These are phyloP conservation scores for Backusella liffmaniae DNA, from an alignment of 192 early-diverging fungal species.

Conservation along the genomic window DNA sequence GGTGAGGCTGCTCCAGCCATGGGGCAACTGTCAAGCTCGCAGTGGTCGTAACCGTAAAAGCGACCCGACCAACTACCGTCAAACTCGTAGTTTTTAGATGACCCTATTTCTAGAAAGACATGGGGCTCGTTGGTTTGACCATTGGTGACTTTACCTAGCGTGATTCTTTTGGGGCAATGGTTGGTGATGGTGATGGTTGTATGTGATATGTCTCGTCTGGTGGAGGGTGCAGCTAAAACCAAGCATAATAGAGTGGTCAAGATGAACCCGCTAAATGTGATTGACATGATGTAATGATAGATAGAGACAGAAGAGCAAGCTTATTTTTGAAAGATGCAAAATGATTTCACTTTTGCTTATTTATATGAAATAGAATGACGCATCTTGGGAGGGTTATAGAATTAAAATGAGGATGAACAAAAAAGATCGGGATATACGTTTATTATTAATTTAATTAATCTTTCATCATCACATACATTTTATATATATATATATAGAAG, in stretches of 20 bases:
- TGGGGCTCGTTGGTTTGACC: not conserved
- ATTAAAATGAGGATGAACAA: not conserved
- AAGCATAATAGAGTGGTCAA: not conserved
- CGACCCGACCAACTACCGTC: constrained; percentile 9
- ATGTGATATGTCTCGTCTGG: not conserved
- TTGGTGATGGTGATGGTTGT: not conserved
- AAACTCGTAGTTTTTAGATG: not conserved
- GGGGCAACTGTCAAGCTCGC: not conserved
- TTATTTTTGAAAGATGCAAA: not conserved
- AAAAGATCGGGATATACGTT: not conserved
- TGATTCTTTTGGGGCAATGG: constrained; percentile 11
- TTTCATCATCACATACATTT: no score
- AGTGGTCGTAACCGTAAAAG: not conserved
- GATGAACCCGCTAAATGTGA: not conserved
- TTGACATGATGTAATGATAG: not conserved
- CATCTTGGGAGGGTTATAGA: not conserved
- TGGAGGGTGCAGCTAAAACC: not conserved
- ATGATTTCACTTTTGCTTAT: not conserved
- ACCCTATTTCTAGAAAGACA: not conserved
- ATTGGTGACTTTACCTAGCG: constrained; percentile 11
- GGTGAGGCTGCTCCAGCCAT: constrained; percentile 2
- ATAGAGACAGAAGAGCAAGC: not conserved
- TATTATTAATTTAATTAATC: not conserved
- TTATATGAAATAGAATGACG: not conserved
- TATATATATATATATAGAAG: no score